Conservation (phyloP, 257 asterid genomes). For the Thymus quinquecostatus region DNA sequence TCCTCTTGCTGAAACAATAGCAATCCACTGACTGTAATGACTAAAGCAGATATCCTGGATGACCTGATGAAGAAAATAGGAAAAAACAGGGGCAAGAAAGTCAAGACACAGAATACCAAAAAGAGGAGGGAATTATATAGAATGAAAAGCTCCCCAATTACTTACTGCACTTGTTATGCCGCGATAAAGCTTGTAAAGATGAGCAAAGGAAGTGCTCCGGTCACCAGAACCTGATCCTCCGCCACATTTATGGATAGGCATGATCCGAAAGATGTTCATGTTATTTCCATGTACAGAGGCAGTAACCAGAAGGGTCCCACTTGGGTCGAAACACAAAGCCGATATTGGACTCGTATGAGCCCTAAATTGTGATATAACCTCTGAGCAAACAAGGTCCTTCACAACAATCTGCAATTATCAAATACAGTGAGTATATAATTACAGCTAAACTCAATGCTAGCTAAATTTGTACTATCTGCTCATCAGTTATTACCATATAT, state of each 20-base stretch:
- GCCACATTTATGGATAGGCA: conserved; percentile 47
- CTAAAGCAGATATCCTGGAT: conserved; percentile 77
- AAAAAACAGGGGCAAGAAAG: conserved; percentile 12
- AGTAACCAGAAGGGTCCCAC: conserved; percentile 77
- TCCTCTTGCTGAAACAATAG: conserved; percentile 66
- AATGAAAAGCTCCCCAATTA: conserved; percentile 25
- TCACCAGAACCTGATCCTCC: conserved; percentile 48
- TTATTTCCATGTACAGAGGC: conserved; percentile 77
- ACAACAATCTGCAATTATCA: conserved; percentile 56
- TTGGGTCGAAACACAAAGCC: conserved; percentile 74
- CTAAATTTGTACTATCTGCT: conserved; percentile 4
- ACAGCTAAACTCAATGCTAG: neutral
- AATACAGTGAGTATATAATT: conserved; percentile 14
- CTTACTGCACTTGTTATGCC: conserved; percentile 85
- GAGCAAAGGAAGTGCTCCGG: conserved; percentile 66
- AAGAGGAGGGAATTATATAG: conserved; percentile 23
- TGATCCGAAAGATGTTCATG: conserved; percentile 62
- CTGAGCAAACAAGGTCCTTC: conserved; percentile 64
- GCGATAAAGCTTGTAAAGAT: conserved; percentile 72
- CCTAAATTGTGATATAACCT: conserved; percentile 70
- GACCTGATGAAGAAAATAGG: conserved; percentile 45
- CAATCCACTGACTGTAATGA: conserved; percentile 67
- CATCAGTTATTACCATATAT: conserved; percentile 13
- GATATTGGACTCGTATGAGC: conserved; percentile 81
- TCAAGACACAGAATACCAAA: conserved; percentile 19